A percentile compares a stretch with the other conserved stretches of the same genome.
Conservation (phyloP, 73 alveolate species). For the Paramecium sexaurelia region DNA sequence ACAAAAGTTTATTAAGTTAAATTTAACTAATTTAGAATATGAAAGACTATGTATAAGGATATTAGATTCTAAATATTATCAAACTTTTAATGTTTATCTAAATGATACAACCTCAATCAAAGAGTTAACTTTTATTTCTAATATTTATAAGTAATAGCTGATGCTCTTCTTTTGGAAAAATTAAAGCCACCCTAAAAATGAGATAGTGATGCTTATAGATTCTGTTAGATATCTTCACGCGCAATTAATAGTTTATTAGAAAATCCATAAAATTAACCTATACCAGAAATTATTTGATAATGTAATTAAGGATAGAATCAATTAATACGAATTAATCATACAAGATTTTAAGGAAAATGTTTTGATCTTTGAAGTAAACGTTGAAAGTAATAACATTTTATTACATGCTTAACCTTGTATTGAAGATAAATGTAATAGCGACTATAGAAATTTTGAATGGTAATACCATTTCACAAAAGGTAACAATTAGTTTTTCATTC, state of each 20-base stretch:
- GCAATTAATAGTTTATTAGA: neutral
- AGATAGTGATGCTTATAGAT: neutral
- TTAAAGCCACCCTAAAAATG: neutral
- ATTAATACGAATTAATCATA: neutral
- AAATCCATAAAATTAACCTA: neutral
- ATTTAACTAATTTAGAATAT: neutral
- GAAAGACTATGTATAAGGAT: neutral
- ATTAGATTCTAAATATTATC: no score
- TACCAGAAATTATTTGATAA: neutral
- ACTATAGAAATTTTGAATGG: conserved; percentile 22
- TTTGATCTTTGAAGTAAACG: neutral
- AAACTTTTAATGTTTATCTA: no score
- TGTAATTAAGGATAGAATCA: neutral
- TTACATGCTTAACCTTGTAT: neutral
- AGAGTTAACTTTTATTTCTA: no score
- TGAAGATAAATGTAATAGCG: neutral
- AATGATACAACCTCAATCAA: no score
- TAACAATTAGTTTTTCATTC: neutral
- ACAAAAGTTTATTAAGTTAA: neutral
- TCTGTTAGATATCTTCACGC: neutral
- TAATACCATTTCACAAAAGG: neutral
- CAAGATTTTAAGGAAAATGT: neutral
- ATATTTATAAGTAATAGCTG: no score
- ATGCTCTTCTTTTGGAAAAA: neutral
- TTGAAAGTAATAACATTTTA: neutral